Conservation (phyloP, 2,329 filamentous ascomycete species). For the Mollisia scopiformis region DNA sequence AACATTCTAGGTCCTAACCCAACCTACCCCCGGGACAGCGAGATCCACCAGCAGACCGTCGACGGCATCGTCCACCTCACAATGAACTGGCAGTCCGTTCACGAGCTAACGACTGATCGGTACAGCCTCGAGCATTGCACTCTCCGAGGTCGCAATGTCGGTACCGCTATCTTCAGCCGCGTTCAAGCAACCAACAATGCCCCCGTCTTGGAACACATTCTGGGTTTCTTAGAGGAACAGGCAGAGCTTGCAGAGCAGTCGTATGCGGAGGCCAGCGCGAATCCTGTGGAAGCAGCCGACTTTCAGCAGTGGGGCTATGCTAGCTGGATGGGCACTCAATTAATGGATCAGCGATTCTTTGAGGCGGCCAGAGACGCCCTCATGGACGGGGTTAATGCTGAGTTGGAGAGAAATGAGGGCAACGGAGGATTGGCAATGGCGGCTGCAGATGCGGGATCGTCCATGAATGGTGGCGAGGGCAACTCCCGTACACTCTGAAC, state of each 20-base stretch:
- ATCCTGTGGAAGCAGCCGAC: background rate
- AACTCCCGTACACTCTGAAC: too few relatives aligned
- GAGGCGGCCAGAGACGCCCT: background rate
- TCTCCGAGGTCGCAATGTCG: background rate
- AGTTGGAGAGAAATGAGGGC: background rate
- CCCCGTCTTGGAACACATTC: background rate
- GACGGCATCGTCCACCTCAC: background rate
- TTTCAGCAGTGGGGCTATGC: background rate
- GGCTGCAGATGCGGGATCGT: too few relatives aligned
- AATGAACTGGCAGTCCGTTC: background rate
- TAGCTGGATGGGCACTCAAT: background rate
- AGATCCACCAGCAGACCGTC: background rate
- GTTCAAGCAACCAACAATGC: background rate
- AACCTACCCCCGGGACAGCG: background rate
- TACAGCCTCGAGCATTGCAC: background rate
- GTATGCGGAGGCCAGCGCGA: background rate
- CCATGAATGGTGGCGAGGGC: too few relatives aligned
- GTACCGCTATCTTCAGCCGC: background rate
- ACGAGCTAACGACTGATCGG: background rate
- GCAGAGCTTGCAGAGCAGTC: background rate
- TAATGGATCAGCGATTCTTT: background rate
- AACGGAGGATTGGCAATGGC: background rate
- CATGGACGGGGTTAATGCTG: too few relatives aligned
- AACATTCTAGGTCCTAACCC: background rate
- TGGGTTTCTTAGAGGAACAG: background rate